These are phyloP conservation scores for Puccinia coronata DNA, from an alignment of 1,284 basidiomycete genomes.

Conservation along the genomic window DNA sequence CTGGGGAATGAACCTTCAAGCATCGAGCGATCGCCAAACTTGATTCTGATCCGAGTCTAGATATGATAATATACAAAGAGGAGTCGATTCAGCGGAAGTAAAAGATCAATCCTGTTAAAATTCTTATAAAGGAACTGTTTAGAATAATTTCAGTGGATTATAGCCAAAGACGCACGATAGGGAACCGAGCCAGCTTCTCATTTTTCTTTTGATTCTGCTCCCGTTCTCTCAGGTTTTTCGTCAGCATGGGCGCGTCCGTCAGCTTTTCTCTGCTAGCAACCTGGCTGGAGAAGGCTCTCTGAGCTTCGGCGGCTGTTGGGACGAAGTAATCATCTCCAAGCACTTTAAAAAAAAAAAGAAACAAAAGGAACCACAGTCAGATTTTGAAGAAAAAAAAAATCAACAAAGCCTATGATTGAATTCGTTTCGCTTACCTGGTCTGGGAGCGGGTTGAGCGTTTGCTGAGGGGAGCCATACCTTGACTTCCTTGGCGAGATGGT, in stretches of 20 bases:
- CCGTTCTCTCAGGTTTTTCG: constrained; percentile 70
- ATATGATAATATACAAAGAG: constrained; percentile 39
- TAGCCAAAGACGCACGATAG: constrained; percentile 64
- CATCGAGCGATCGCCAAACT: constrained; percentile 76
- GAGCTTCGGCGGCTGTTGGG: constrained; percentile 73
- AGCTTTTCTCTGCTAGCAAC: constrained; percentile 68
- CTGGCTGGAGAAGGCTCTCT: constrained; percentile 67
- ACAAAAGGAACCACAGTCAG: too few species aligned
- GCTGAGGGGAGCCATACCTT: constrained; percentile 39
- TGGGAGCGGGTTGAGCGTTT: constrained; percentile 38
- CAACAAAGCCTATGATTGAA: constrained; percentile 49
- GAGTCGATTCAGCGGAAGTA: too few species aligned
- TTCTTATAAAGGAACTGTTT: background rate
- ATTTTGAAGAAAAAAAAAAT: too few species aligned
- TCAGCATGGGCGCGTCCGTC: constrained; percentile 73
- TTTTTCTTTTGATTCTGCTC: constrained; percentile 62
- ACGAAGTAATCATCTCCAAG: constrained; percentile 73
- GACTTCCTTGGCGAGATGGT: constrained; percentile 31
- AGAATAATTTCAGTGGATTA: too few species aligned
- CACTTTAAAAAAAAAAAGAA: constrained; percentile 55
- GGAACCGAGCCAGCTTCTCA: constrained; percentile 69
- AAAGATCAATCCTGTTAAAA: background rate
- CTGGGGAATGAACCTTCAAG: constrained; percentile 78
- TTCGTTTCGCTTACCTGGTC: constrained; percentile 49
- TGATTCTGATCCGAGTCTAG: constrained; percentile 78